Percentiles rank a stretch among this genome's conserved stretches.
phyloP scores from a whole-genome alignment of 345 rosid genomes.

The Turnera subulata region DNA sequence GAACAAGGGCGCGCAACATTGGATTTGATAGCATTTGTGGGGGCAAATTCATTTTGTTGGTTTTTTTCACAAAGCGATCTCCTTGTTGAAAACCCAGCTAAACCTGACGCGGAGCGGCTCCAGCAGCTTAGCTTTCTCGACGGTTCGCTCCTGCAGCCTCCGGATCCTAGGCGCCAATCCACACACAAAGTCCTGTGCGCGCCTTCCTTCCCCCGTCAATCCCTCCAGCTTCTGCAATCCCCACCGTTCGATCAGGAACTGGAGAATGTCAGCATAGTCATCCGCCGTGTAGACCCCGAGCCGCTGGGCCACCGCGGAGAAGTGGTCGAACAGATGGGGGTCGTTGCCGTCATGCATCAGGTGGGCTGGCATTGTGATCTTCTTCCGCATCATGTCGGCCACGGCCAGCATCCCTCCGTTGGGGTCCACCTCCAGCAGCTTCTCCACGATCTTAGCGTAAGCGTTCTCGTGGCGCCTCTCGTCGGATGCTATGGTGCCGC shows the following conservation, averaged over 20 bases:
- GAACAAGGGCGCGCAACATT: no score
- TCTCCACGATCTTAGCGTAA: constrained; percentile 79
- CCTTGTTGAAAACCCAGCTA: constrained; percentile 76
- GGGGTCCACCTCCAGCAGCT: constrained; percentile 86
- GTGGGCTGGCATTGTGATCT: constrained; percentile 94
- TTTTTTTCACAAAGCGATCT: constrained; percentile 29
- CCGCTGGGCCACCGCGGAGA: constrained; percentile 78
- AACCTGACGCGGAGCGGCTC: constrained; percentile 51
- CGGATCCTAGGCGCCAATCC: constrained; percentile 64
- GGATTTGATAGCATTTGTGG: no score
- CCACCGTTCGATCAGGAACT: constrained; percentile 85
- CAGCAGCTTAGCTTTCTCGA: constrained; percentile 46
- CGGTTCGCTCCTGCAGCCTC: constrained; percentile 84
- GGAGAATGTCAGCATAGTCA: constrained; percentile 20
- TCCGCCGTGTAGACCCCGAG: constrained; percentile 81
- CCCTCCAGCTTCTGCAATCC: constrained; percentile 55
- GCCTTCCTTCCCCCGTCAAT: constrained; percentile 71
- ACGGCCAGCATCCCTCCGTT: constrained; percentile 65
- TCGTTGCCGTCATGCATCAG: constrained; percentile 80
- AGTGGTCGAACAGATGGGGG: constrained; percentile 68
- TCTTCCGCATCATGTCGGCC: constrained; percentile 97
- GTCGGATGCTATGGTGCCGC: constrained; percentile 84
- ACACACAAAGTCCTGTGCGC: constrained; percentile 85
- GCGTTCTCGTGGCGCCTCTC: constrained; percentile 97
- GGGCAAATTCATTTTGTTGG: no score